Evolutionary conservation across 1,139 yeast genomes (phyloP).

Genomic region (Chernovozyma aurita): DNA sequence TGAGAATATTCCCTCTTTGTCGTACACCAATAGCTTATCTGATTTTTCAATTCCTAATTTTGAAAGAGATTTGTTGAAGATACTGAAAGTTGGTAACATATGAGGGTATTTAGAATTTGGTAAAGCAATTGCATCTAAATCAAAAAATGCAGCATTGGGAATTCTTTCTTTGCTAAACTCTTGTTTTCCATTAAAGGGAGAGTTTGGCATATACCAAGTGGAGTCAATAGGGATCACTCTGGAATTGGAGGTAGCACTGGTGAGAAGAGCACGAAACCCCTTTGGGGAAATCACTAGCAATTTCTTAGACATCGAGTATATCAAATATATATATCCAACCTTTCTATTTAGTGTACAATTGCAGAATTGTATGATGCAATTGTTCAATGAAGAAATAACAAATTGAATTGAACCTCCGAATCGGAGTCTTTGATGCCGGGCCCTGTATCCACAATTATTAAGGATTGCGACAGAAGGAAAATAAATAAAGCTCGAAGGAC

Average conservation of each 20-base stretch:
- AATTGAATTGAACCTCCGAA: too few relatives aligned
- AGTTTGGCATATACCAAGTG: conserved; percentile 89
- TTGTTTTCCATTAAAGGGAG: conserved; percentile 51
- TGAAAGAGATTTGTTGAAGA: conserved; percentile 52
- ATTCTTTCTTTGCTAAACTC: conserved; percentile 61
- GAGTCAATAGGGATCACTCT: conserved; percentile 74
- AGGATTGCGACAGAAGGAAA: too few relatives aligned
- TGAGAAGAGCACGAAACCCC: conserved; percentile 17
- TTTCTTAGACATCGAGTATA: conserved; percentile 3
- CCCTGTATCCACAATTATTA: too few relatives aligned
- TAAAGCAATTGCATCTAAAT: conserved; percentile 68
- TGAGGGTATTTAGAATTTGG: conserved; percentile 68
- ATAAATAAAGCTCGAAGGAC: too few relatives aligned
- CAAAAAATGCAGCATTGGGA: conserved; percentile 69
- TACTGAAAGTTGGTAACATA: conserved; percentile 67
- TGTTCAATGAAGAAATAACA: background rate
- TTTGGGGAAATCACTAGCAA: conserved; percentile 16
- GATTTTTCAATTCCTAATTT: conserved; percentile 40
- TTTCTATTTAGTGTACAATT: too few relatives aligned
- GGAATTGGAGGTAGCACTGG: conserved; percentile 13
- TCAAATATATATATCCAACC: too few relatives aligned
- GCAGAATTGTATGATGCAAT: too few relatives aligned
- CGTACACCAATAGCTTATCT: conserved; percentile 78
- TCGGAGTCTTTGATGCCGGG: too few relatives aligned
- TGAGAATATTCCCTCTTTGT: conserved; percentile 76